These are phyloP conservation scores for Trichoderma pleuroti DNA, from an alignment of 2,329 filamentous ascomycete species.

Conservation along the genomic window DNA sequence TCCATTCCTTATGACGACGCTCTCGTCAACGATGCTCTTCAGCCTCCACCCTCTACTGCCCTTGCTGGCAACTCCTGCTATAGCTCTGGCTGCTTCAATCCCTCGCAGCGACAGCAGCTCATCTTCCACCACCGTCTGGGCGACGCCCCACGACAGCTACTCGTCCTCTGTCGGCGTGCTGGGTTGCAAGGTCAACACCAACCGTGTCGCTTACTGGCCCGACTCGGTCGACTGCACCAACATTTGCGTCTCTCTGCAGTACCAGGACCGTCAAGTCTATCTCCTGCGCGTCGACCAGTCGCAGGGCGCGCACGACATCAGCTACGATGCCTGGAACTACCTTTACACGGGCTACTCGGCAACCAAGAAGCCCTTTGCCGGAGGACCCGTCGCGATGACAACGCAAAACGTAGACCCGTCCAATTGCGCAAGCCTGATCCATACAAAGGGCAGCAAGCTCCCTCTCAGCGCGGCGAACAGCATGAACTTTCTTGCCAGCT, in stretches of 20 bases:
- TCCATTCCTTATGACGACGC: constrained; percentile 16
- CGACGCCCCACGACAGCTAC: constrained; percentile 55
- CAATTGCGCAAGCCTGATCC: constrained; percentile 48
- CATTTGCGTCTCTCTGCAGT: constrained; percentile 52
- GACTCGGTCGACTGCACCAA: constrained; percentile 51
- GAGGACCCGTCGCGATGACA: constrained; percentile 48
- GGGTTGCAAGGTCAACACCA: constrained; percentile 59
- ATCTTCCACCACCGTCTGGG: constrained; percentile 26
- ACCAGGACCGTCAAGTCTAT: constrained; percentile 49
- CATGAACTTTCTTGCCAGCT: constrained; percentile 51
- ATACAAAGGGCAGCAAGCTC: constrained; percentile 38
- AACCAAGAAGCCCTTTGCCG: constrained; percentile 41
- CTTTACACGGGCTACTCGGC: constrained; percentile 49
- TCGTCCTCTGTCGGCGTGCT: constrained; percentile 57
- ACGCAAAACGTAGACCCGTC: constrained; percentile 43
- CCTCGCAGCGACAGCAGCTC: background rate
- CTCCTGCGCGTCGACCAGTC: constrained; percentile 59
- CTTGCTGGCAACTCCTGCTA: background rate
- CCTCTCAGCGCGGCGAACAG: constrained; percentile 48
- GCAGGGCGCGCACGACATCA: constrained; percentile 54
- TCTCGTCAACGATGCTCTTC: background rate
- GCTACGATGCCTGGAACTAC: constrained; percentile 61
- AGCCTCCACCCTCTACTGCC: constrained; percentile 10
- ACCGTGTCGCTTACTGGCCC: constrained; percentile 61
- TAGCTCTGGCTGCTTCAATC: constrained; percentile 3